Base-by-base conservation (phyloP, 2,329 filamentous ascomycete species). In the Escovopsis sp. region DNA sequence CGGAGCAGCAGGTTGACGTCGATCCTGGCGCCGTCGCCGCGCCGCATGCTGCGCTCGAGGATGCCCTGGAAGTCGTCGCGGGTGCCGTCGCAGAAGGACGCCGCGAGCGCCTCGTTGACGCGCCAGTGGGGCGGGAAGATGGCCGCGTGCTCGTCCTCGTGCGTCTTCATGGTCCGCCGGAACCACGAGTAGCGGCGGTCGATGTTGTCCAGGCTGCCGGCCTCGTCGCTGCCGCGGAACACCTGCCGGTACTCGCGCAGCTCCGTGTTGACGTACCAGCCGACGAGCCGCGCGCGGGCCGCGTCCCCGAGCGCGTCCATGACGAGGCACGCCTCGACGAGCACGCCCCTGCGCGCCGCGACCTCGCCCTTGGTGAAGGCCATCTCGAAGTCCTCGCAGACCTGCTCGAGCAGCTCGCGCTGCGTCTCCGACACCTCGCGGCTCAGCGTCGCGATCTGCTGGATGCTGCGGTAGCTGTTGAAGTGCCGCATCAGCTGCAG, bases 341-440 rank as follows among this genome's bases (percentile, higher is more conserved):
- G 71, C 57, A 81, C 79, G 12, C 70, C 73, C 50, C 76, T 78
- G 50, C 79, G 79, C 43, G 76, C 67, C 3, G 70, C 68, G 12
- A 94, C 78, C 61, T 96, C 89, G 16, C 78, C 80, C 61, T 89
- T 94, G 15, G 88, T 81, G 61, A 96, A 98, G 0, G 84, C 83
- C 44, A 95, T 74, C 67, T 98, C 91, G 57, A 98, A 98, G 61
- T 98, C 91, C 63, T 96, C 91, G 59, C 91, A 98, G n/a, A 98
- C 82, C 62, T 98, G 91, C 65, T 98, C 91, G 43, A 95, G 66
- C 44, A 98, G 65, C 59, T 95, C 88, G 45, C 88, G 71, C 64
- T 98, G 91, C 48, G 98, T 71, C 53, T 96, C 91, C 6, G 87
- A 82, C 31, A 98, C 91, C 53, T 93, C 94, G 40, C 86, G 79